Evolutionary conservation across 306 rosid species (phyloP).

Genomic region (Betula pendula): DNA sequence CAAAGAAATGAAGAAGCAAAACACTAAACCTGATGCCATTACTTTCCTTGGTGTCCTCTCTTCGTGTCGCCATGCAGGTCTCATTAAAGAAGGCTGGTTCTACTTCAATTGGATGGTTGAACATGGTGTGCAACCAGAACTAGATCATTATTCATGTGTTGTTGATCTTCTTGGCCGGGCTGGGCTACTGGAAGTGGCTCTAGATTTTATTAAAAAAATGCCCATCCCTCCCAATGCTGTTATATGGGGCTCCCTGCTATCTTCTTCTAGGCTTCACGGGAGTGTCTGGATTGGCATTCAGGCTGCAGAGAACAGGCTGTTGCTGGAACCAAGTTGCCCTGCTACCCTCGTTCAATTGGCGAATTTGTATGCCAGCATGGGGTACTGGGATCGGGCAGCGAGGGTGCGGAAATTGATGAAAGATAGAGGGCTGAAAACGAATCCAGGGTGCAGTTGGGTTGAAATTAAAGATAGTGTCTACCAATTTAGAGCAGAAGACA

Average conservation of each 20-base stretch:
- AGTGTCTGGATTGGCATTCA: conserved; percentile 63
- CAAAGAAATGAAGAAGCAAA: conserved; percentile 56
- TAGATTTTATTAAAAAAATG: conserved; percentile 59
- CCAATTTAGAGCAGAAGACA: conserved; percentile 69
- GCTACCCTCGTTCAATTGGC: conserved; percentile 68
- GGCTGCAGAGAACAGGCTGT: conserved; percentile 74
- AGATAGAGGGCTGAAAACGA: conserved; percentile 60
- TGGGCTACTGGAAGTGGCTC: conserved; percentile 67
- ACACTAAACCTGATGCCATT: conserved; percentile 58
- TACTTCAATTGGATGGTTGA: conserved; percentile 69
- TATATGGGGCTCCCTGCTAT: conserved; percentile 82
- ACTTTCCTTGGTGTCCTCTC: conserved; percentile 73
- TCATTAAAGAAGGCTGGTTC: conserved; percentile 57
- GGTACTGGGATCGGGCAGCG: conserved; percentile 60
- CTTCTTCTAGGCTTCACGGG: conserved; percentile 73
- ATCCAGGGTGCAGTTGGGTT: conserved; percentile 82
- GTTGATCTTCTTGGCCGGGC: conserved; percentile 87
- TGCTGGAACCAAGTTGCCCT: conserved; percentile 63
- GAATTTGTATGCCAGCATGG: conserved; percentile 70
- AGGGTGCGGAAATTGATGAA: conserved; percentile 66
- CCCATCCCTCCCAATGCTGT: conserved; percentile 75
- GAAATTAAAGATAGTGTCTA: conserved; percentile 55
- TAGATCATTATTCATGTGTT: conserved; percentile 79
- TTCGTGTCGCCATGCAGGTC: conserved; percentile 77
- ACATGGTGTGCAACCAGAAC: conserved; percentile 57